phyloP scores from a whole-genome alignment of 2,329 filamentous ascomycete species.

The Aureobasidium sp. region DNA sequence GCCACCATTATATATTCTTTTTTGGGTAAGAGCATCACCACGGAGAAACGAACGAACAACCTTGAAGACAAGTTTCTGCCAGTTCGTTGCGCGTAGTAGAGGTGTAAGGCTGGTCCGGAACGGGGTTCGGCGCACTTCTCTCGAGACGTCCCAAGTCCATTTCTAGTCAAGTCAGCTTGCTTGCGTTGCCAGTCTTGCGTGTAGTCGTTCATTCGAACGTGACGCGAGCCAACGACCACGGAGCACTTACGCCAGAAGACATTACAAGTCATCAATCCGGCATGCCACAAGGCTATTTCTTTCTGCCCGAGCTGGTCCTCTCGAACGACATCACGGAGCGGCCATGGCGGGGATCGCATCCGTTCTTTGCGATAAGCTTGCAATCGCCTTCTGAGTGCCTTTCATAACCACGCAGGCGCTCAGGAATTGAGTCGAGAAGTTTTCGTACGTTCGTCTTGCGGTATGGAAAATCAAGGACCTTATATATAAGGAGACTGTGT shows the following conservation, averaged over 20 bases:
- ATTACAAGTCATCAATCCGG: neutral
- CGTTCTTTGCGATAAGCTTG: neutral
- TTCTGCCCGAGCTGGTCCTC: neutral
- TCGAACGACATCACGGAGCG: neutral
- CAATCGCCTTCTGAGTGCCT: neutral
- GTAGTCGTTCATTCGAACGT: neutral
- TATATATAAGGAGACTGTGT: too few species aligned
- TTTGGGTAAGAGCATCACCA: too few species aligned
- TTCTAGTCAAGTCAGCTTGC: neutral
- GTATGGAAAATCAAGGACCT: too few species aligned
- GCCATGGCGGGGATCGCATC: neutral
- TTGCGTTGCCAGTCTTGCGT: neutral
- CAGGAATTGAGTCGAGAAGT: neutral
- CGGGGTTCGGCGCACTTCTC: neutral
- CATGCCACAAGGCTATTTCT: neutral
- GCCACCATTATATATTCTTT: too few species aligned
- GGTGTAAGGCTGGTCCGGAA: neutral
- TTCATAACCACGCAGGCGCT: neutral
- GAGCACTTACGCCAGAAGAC: conserved; percentile 1
- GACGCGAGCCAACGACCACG: too few species aligned
- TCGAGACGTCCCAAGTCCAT: neutral
- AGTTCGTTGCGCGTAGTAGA: neutral
- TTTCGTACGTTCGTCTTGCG: neutral
- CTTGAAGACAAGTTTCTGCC: too few species aligned
- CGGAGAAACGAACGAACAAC: too few species aligned